Conservation (phyloP, 768 basidiomycete species). For the Tubosaeta sp. region DNA sequence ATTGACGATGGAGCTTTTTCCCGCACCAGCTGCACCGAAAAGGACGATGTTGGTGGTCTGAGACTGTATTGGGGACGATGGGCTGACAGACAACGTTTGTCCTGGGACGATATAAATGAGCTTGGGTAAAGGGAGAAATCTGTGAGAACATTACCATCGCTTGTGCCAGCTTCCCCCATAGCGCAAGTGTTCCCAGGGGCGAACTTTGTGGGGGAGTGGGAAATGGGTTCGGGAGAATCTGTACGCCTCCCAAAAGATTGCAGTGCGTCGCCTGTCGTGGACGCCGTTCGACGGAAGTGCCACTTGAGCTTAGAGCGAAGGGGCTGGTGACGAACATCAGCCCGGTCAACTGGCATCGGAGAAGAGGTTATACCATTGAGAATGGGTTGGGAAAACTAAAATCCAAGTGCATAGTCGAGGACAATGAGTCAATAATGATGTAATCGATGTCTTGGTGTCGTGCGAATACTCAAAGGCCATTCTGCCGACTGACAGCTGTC, state of each 20-base stretch:
- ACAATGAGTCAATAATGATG: no score
- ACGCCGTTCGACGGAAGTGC: neutral
- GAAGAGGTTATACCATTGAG: conserved; percentile 9
- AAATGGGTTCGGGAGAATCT: neutral
- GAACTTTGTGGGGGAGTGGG: no score
- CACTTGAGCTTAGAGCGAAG: no score
- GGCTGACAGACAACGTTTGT: neutral
- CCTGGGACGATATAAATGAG: conserved; percentile 9
- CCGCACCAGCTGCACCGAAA: conserved; percentile 40
- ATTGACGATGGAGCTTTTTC: conserved; percentile 31
- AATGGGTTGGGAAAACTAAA: neutral
- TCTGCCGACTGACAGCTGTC: no score
- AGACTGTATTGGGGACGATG: neutral
- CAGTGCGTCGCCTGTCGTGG: neutral
- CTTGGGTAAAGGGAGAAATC: neutral
- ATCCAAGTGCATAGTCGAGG: conserved; percentile 1
- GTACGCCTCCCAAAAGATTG: neutral
- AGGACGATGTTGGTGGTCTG: conserved; percentile 33
- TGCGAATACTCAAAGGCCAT: no score
- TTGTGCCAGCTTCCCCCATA: no score
- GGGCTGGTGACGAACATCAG: no score
- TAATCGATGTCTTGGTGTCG: no score
- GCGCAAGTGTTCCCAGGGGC: no score
- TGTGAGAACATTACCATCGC: neutral
- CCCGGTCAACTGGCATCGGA: no score